Evolutionary conservation across 306 rosid genomes (phyloP).

Genomic region (Delonix regia): DNA sequence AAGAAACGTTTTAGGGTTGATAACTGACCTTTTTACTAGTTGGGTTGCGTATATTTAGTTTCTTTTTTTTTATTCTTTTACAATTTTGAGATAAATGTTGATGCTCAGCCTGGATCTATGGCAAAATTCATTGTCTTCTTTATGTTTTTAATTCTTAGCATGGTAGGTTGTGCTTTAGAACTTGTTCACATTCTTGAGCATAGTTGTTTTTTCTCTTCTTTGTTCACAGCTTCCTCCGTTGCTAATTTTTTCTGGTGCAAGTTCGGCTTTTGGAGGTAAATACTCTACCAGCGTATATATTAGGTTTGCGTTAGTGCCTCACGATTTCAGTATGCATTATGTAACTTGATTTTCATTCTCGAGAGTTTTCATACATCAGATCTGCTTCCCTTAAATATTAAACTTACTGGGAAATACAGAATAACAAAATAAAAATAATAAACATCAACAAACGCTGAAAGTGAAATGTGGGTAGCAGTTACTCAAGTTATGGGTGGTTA

Average conservation of each 20-base stretch:
- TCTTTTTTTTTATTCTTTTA: conserved; percentile 17
- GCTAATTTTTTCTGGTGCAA: conserved; percentile 71
- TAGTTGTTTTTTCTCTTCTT: conserved; percentile 24
- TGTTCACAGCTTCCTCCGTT: conserved; percentile 71
- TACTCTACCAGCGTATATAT: neutral
- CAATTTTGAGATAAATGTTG: conserved; percentile 6
- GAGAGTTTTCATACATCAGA: no score
- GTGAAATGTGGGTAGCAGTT: no score
- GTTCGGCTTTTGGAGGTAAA: conserved; percentile 92
- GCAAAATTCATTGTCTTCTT: conserved; percentile 24
- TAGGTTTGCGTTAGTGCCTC: neutral
- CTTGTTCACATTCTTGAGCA: conserved; percentile 18
- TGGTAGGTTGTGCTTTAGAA: neutral
- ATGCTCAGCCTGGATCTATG: conserved; percentile 5
- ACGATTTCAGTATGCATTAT: neutral
- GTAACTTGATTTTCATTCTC: neutral
- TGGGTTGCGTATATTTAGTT: conserved; percentile 64
- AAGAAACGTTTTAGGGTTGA: conserved; percentile 78
- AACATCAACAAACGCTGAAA: no score
- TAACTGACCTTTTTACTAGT: conserved; percentile 85
- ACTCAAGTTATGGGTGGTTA: no score
- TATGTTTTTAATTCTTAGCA: neutral
- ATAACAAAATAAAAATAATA: no score
- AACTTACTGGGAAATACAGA: no score
- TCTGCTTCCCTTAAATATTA: no score